Conservation (phyloP, 2,329 filamentous ascomycete genomes). For the Alternaria triticimaculans region DNA sequence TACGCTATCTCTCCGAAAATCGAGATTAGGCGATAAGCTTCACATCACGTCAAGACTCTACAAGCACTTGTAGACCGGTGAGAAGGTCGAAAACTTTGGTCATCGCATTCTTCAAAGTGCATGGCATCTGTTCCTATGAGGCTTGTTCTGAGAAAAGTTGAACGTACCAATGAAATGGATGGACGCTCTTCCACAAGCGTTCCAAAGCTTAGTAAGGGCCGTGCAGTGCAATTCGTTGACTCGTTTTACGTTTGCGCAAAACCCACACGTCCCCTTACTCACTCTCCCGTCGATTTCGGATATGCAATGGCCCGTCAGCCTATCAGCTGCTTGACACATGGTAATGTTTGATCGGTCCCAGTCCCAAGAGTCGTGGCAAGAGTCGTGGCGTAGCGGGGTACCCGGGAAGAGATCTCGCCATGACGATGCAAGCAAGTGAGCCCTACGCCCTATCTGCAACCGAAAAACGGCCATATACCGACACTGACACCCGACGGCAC, state of each 20-base stretch:
- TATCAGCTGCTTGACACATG: background rate
- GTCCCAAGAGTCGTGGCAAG: background rate
- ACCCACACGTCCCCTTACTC: background rate
- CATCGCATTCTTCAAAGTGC: background rate
- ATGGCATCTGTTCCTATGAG: background rate
- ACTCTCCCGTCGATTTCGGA: background rate
- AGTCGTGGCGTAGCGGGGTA: constrained; percentile 11
- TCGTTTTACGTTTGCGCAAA: background rate
- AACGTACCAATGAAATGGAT: background rate
- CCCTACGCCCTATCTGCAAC: background rate
- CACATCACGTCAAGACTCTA: background rate
- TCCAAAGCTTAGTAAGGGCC: background rate
- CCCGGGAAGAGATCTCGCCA: background rate
- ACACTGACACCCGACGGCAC: constrained; percentile 11
- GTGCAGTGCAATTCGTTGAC: background rate
- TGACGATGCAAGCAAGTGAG: background rate
- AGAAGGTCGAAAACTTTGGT: background rate
- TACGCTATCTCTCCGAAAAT: background rate
- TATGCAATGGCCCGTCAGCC: background rate
- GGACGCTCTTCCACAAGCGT: background rate
- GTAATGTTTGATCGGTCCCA: background rate
- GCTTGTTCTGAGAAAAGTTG: too few relatives aligned
- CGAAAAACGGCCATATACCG: constrained; percentile 12
- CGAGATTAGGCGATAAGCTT: background rate
- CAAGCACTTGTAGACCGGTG: background rate